Base-by-base conservation (phyloP, 108 stramenopile genomes). In the Chaetoceros muelleri region DNA sequence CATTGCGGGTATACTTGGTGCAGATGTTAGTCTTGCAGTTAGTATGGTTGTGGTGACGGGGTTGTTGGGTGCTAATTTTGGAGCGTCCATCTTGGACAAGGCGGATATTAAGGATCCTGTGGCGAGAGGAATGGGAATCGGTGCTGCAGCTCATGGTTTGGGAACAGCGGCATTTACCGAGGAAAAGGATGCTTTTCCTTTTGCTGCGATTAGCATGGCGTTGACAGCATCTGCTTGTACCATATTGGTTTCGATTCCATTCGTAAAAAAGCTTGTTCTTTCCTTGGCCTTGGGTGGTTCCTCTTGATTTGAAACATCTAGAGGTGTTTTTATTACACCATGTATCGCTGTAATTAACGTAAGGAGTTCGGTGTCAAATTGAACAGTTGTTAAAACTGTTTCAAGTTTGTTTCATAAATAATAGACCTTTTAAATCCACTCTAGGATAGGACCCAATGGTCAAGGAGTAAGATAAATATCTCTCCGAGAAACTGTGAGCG, bases 171-270 rank as follows among this genome's bases (percentile, higher is more conserved):
- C 86, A 7, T 76, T 96, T 63, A 79, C 81, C 24, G 80, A 86
- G 44, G 95, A 95, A 69, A 72, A 87, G 52, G 90, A 90, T 46
- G 90, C 95, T 7, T 94, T 95, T 60, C 90, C 95, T 0, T 94
- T 96, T 56, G 80, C 92, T 19, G 95, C 92, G 8, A 90, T 96
- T 58, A 69, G 78, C 34, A 93, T 96, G 92, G 93, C 90, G 23
- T 57, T 89, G 60, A 89, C 87, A 10, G 87, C 82, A 28, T 69
- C 74, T 19, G 79, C 79, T 16, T 75, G 76, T 30, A 89, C 87
- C 50, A 74, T 82, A 3, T 21, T 82, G 13, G 77, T 84, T 8
- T 85, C 87, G 13, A 56, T 89, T 48, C 87, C 87, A 28, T 28
- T 67, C 0, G 58, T 89, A 3, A 74, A 75, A 44, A 57, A 51